These are phyloP conservation scores for Globisporangium abappressorium DNA, from an alignment of 352 stramenopile species.

Conservation along the genomic window DNA sequence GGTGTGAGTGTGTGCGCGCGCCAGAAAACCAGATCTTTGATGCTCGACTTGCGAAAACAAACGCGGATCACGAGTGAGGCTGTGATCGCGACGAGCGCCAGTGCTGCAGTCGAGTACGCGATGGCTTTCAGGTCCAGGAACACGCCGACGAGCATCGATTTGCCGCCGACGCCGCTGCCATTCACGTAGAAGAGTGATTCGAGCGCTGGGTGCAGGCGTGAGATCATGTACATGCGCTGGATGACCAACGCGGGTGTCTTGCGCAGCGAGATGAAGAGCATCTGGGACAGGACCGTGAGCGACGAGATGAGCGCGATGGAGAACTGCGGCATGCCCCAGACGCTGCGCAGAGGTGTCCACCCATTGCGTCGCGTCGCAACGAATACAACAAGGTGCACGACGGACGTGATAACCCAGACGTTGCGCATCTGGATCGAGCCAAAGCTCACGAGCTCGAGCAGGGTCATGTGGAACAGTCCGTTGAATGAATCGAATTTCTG, in stretches of 20 bases:
- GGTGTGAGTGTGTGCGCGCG: conserved; percentile 8
- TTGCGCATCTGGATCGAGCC: conserved; percentile 23
- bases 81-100: neutral
- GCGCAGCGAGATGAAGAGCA: conserved; percentile 8
- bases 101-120: neutral
- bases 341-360: neutral
- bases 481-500: conserved; percentile 15
- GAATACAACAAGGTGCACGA: conserved; percentile 8
- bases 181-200: conserved; percentile 1
- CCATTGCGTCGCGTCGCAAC: neutral
- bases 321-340: conserved; percentile 17
- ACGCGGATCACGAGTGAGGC: neutral
- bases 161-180: conserved; percentile 3
- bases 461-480: conserved; percentile 12
- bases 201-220: conserved; percentile 1
- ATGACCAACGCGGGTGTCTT: neutral
- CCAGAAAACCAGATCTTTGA: conserved; percentile 7
- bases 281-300: conserved; percentile 18
- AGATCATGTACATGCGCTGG: neutral
- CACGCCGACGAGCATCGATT: neutral
- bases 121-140: conserved; percentile 15
- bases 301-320: conserved; percentile 19
- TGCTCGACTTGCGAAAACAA: neutral
- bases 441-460: conserved; percentile 11
- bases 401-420: conserved; percentile 18